Evolutionary conservation across 768 basidiomycete genomes (phyloP).

Genomic region (Suillus spraguei): DNA sequence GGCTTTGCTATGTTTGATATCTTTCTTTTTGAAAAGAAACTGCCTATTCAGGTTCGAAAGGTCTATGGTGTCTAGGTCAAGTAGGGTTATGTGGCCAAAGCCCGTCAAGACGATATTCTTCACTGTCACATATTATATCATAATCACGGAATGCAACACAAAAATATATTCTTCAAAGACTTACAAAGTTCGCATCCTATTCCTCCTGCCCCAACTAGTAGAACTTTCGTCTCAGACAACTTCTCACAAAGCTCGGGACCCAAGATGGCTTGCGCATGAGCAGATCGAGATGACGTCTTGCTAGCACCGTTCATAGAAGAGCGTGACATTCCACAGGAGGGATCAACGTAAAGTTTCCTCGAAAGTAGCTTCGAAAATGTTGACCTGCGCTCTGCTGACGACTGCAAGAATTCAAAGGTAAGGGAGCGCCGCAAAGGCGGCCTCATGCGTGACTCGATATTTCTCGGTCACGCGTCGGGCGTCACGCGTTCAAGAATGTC

Average conservation of each 20-base stretch:
- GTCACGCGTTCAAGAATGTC: conserved; percentile 27
- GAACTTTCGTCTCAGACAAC: conserved; percentile 65
- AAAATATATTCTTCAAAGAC: conserved; percentile 27
- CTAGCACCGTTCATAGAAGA: conserved; percentile 16
- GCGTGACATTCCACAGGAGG: conserved; percentile 5
- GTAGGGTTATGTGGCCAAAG: conserved; percentile 88
- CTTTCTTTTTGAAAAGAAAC: conserved; percentile 95
- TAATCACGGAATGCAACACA: conserved; percentile 5
- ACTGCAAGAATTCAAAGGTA: conserved; percentile 6
- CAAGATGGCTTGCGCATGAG: conserved; percentile 77
- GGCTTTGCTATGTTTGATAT: conserved; percentile 96
- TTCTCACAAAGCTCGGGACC: conserved; percentile 69
- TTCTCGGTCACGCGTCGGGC: conserved; percentile 26
- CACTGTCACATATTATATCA: conserved; percentile 48
- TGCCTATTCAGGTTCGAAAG: conserved; percentile 96
- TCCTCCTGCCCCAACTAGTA: conserved; percentile 94
- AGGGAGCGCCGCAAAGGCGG: conserved; percentile 8
- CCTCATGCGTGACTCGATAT: conserved; percentile 9
- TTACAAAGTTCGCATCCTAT: conserved; percentile 95
- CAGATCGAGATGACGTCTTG: conserved; percentile 40
- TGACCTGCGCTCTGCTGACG: neutral
- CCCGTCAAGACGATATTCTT: conserved; percentile 95
- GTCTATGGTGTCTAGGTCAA: conserved; percentile 98
- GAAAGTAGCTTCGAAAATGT: neutral
- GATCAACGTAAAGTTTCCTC: neutral